Base-by-base conservation (phyloP, 345 rosid genomes). In the Hibiscus tridactylites region DNA sequence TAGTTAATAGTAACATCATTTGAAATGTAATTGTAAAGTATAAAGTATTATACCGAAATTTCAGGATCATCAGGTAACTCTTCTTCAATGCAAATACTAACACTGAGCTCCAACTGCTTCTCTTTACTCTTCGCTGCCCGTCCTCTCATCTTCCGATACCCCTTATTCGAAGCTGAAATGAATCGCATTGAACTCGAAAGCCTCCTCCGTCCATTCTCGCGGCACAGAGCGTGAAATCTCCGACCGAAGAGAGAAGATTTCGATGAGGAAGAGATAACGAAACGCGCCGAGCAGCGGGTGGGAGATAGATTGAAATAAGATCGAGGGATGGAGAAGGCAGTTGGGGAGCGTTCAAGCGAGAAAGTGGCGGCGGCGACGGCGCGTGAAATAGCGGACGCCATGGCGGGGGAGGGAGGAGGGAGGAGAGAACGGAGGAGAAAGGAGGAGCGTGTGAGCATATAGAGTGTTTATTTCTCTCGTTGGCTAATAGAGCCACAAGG, bases 41-140 rank as follows among this genome's bases (percentile, higher is more conserved):
- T 28, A 21, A 64, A 42, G 9, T 35, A 17, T 9, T 26, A 13
- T 82, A 90, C 98, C 91, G 78, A 79, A 73, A 95, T 78, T 85
- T 95, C 98, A 8, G 89, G 81, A 75, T 95, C 99, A 68, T 90
- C 85, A 66, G 98, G 99, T 50, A 95, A 80, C 71, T 77, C 86
- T 42, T 92, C 98, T 35, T 95, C 98, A 73, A 92, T 84, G 74
- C 94, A 88, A 79, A 95, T 92, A 66, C 88, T 79, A 70, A 88
- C 99, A 49, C 62, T 79, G 81, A 95, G 96, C 85, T 92, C 88
- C 72, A 92, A 67, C 66, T 86, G 90, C 75, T 76, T 87, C 64
- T 80, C 82, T 68, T 81, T 88, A 60, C 75, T 83, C 86, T 80
- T 89, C 11, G 73, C 80, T 6, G 74, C 50, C 61, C 81, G 78